phyloP scores from a whole-genome alignment of 2,329 filamentous ascomycete species.

The Colletotrichum lupini region DNA sequence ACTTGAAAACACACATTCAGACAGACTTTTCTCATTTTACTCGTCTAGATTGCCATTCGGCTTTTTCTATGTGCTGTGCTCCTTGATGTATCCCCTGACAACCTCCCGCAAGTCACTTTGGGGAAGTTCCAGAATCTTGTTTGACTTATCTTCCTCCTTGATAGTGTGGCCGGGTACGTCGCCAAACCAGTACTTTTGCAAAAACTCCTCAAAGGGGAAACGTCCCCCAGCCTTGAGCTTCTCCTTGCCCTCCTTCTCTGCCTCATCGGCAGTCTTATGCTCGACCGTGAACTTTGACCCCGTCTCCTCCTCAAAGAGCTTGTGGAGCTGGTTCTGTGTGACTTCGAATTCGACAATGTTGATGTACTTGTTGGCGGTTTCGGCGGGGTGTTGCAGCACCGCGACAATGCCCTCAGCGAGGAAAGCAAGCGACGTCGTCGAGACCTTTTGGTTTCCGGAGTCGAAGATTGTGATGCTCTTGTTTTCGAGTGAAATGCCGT shows the following conservation, averaged over 20 bases:
- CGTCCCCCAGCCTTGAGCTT: slow-evolving; percentile 47
- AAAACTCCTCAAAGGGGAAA: slow-evolving; percentile 28
- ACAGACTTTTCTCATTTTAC: background rate
- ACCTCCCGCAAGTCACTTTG: slow-evolving; percentile 18
- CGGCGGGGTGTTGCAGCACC: slow-evolving; percentile 58
- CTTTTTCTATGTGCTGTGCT: background rate
- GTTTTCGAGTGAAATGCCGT: slow-evolving; percentile 20
- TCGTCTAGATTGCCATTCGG: background rate
- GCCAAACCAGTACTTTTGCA: slow-evolving; percentile 26
- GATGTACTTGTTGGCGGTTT: slow-evolving; percentile 69
- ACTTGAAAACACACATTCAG: no score
- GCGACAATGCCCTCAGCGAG: slow-evolving; percentile 49
- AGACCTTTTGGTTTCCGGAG: slow-evolving; percentile 24
- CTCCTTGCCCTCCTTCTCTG: slow-evolving; percentile 49
- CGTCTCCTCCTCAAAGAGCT: slow-evolving; percentile 62
- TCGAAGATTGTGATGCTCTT: slow-evolving; percentile 24
- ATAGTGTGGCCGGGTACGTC: slow-evolving; percentile 25
- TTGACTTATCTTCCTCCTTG: slow-evolving; percentile 30
- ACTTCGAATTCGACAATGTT: slow-evolving; percentile 67
- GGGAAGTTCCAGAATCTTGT: slow-evolving; percentile 32
- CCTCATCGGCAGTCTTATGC: slow-evolving; percentile 46
- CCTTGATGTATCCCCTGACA: slow-evolving; percentile 11
- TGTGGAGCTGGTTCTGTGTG: slow-evolving; percentile 67
- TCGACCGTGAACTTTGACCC: slow-evolving; percentile 62
- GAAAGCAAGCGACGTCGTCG: slow-evolving; percentile 23